A percentile compares a stretch with the other conserved stretches of the same genome.
phyloP scores from a whole-genome alignment of 225 moss, liverwort and hornwort species.

The Physcomitrellopsis africana region DNA sequence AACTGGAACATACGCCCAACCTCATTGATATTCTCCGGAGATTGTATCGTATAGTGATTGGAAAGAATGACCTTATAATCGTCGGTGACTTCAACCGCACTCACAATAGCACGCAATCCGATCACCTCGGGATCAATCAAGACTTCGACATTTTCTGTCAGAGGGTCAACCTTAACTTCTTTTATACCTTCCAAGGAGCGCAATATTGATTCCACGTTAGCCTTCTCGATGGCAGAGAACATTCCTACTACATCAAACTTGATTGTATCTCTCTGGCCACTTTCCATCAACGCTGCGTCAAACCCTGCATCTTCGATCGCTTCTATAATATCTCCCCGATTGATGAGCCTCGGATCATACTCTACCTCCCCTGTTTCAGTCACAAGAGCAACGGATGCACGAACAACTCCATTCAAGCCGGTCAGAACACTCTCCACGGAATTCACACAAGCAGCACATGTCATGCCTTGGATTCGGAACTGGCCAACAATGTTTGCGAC shows the following conservation, averaged over 20 bases:
- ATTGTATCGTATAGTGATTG: slow-evolving; percentile 72
- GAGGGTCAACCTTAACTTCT: slow-evolving; percentile 61
- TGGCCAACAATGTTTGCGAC: slow-evolving; percentile 44
- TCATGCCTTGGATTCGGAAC: slow-evolving; percentile 83
- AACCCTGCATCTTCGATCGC: slow-evolving; percentile 66
- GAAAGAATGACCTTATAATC: slow-evolving; percentile 65
- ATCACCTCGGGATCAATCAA: slow-evolving; percentile 70
- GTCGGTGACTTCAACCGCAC: background rate
- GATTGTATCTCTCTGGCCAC: slow-evolving; percentile 62
- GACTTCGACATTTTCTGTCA: slow-evolving; percentile 47
- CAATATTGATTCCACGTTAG: slow-evolving; percentile 57
- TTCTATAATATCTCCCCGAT: slow-evolving; percentile 43
- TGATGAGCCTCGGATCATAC: slow-evolving; percentile 55
- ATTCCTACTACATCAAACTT: slow-evolving; percentile 58
- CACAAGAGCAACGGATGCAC: slow-evolving; percentile 69
- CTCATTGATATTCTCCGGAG: slow-evolving; percentile 75
- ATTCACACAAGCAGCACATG: slow-evolving; percentile 67
- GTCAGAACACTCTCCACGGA: slow-evolving; percentile 64
- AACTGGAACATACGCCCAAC: too few species aligned
- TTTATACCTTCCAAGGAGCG: slow-evolving; percentile 59
- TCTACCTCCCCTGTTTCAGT: slow-evolving; percentile 69
- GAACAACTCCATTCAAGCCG: slow-evolving; percentile 61
- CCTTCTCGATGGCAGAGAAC: slow-evolving; percentile 26
- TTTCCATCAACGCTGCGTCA: slow-evolving; percentile 56
- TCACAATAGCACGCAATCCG: slow-evolving; percentile 20